phyloP scores from a whole-genome alignment of 2,329 filamentous ascomycete genomes.

The Fusarium hainanense region DNA sequence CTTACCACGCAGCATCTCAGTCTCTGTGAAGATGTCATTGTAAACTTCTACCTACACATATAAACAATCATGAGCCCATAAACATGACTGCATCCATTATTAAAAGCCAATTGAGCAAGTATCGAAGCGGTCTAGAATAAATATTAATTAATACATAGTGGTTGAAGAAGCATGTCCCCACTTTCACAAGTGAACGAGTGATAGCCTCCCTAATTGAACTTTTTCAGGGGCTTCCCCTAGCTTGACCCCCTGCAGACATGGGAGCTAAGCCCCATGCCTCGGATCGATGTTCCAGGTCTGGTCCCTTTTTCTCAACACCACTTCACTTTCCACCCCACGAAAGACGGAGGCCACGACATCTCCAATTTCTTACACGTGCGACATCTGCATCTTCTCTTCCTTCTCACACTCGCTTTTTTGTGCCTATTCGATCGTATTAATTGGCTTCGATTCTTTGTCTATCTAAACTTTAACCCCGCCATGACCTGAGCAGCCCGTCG shows the following conservation, averaged over 20 bases:
- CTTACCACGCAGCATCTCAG: not conserved
- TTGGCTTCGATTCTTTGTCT: not conserved
- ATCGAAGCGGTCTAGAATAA: not conserved
- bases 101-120: not conserved
- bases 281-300: constrained; percentile 17
- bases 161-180: not conserved
- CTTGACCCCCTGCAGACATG: constrained; percentile 27
- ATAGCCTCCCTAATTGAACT: constrained; percentile 33
- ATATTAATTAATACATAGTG: not conserved
- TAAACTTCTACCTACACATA: not conserved
- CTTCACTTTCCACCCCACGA: constrained; percentile 28
- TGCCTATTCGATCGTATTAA: not conserved
- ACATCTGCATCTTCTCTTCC: constrained; percentile 4
- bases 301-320: constrained; percentile 44
- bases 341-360: constrained; percentile 46
- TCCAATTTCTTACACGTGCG: constrained; percentile 16
- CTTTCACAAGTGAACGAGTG: constrained; percentile 20
- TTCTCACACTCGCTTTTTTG: constrained; percentile 12
- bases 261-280: constrained; percentile 27
- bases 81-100: not conserved
- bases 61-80: fast-evolving
- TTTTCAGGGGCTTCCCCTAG: constrained; percentile 39
- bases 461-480: constrained; percentile 6
- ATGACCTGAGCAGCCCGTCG: constrained; percentile 39
- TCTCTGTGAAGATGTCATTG: not conserved